Evolutionary conservation across 2,329 filamentous ascomycete genomes (phyloP).

Genomic region (Xylaria sp.): DNA sequence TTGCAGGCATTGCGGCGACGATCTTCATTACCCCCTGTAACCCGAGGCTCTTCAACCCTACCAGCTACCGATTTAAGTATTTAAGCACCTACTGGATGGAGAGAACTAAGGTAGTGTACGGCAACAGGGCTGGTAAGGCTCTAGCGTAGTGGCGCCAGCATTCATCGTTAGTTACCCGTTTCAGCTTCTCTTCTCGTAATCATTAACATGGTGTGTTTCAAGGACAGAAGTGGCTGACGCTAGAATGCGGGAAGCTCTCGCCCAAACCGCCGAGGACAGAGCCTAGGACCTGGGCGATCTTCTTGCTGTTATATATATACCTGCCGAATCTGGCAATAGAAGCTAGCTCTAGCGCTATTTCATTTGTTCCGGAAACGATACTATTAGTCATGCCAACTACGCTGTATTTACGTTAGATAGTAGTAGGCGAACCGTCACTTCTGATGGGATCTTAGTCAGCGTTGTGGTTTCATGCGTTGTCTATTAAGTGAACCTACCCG

Average conservation of each 20-base stretch:
- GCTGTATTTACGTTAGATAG: too few species aligned
- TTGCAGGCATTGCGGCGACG: slow-evolving; percentile 12
- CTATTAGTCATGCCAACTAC: too few species aligned
- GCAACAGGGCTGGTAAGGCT: neutral
- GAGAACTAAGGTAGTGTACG: neutral
- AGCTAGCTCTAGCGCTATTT: slow-evolving; percentile 5
- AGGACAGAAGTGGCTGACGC: neutral
- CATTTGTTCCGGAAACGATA: slow-evolving; percentile 4
- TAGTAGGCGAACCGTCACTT: neutral
- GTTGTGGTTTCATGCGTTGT: neutral
- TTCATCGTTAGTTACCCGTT: slow-evolving; percentile 9
- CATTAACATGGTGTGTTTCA: neutral
- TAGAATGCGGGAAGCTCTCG: neutral
- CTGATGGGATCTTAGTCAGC: neutral
- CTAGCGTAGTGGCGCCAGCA: neutral
- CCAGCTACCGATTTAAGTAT: too few species aligned
- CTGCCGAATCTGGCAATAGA: slow-evolving; percentile 5
- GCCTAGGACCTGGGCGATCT: neutral
- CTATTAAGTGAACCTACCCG: too few species aligned
- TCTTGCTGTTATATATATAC: neutral
- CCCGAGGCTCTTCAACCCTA: too few species aligned
- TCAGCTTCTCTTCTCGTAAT: neutral
- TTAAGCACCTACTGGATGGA: neutral
- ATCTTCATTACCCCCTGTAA: slow-evolving; percentile 10
- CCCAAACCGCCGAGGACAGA: too few species aligned